Evolutionary conservation across 306 rosid species (phyloP), one percentile per base, ranked within the genome.

Genomic region (Neltuma alba): DNA sequence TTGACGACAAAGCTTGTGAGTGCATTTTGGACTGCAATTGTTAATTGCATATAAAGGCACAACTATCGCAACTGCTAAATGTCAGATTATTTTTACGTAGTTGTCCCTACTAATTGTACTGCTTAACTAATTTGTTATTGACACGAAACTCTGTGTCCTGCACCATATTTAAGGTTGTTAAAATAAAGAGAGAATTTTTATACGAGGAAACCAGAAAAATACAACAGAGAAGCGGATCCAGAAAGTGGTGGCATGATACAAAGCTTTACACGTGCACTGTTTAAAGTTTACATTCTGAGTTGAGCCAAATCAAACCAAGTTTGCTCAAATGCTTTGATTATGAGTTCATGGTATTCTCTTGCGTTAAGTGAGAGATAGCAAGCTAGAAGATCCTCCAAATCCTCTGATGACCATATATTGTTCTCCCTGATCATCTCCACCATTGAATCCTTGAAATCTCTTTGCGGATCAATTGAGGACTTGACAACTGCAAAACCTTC

Each of bases 401-500:
- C 97, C 75, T 89, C 88, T 1, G 88, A 79, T 28, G 75, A 88
- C 70, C 82, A 38, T 72, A 93, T 88, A 34, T 89, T 87, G 63
- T 91, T 93, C 92, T 89, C 96, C 77, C 76, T 84, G 68, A 93
- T 91, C 97, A 93, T 93, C 87, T 93, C 97, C 83, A 81, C 80
- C 97, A 93, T 93, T 33, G 97, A 93, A 0, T 93, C 91, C 74
- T 81, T 84, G 85, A 93, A 93, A 80, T 93, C 97, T 61, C 82
- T 84, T 82, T 84, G 88, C 16, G 97, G 97, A 78, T 93, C 92
- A 72, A 86, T 41, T 2, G 96, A 91, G 48, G 92, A 84, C 82
- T 91, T 93, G 15, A 89, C 90, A 77, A 93, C 86, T 2, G 96
- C 92, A 81, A 88, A 86, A 38, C 97, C 90, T 58, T 91, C 94